These are phyloP conservation scores for Trichosporon faecale DNA, from an alignment of 1,284 basidiomycete genomes.

Conservation along the genomic window DNA sequence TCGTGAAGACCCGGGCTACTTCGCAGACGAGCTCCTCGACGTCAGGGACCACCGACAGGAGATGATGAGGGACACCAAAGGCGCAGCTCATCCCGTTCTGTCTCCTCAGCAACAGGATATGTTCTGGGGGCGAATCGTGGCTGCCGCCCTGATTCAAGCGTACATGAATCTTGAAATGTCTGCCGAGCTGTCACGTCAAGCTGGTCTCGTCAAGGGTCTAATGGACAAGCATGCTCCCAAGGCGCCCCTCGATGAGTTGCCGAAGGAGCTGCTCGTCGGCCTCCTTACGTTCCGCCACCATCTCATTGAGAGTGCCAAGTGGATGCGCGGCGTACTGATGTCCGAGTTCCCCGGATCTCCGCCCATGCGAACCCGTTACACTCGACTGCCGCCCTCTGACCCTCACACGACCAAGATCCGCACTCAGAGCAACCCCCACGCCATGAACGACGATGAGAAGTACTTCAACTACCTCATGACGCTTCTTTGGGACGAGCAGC, in stretches of 20 bases:
- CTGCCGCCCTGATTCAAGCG: background rate
- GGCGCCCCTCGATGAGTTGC: background rate
- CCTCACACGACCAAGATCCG: background rate
- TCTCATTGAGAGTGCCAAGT: background rate
- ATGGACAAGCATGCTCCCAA: background rate
- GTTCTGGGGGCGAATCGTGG: background rate
- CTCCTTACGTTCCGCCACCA: slow-evolving; percentile 6
- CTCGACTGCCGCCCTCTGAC: background rate
- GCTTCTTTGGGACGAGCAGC: background rate
- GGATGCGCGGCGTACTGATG: background rate
- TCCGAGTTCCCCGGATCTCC: background rate
- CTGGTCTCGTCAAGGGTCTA: background rate
- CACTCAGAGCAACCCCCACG: background rate
- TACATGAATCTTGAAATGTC: background rate
- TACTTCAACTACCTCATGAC: slow-evolving; percentile 3
- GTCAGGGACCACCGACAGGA: background rate
- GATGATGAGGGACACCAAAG: background rate
- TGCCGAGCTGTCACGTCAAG: background rate
- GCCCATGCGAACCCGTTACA: background rate
- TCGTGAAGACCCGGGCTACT: slow-evolving; percentile 13
- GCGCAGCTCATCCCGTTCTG: background rate
- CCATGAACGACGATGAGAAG: background rate
- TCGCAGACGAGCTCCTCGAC: slow-evolving; percentile 10
- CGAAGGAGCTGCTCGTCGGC: background rate
- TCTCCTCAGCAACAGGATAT: background rate